Conservation (phyloP, 2,329 filamentous ascomycete species). For the Madurella mycetomatis region DNA sequence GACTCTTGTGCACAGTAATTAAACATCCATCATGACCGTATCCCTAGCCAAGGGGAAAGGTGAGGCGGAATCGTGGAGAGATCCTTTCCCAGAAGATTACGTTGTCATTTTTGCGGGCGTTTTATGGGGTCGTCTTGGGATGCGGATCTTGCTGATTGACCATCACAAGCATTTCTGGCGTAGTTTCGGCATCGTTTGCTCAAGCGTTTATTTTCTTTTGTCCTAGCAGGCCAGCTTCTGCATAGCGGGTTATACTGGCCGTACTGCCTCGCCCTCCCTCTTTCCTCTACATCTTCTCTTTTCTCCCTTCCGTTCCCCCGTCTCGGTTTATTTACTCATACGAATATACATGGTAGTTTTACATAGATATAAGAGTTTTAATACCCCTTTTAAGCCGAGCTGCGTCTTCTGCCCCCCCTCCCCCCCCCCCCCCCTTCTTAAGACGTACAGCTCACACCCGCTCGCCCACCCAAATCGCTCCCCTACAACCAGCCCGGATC, state of each 20-base stretch:
- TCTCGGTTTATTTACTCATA: not conserved
- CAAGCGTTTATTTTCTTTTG: not conserved
- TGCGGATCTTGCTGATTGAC: not conserved
- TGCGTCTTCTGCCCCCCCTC: no score
- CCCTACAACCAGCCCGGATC: constrained; percentile 84
- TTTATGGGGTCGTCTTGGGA: not conserved
- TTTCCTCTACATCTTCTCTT: not conserved
- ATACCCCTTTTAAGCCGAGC: not conserved
- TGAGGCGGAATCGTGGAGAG: not conserved
- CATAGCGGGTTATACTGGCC: not conserved
- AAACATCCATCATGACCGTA: not conserved
- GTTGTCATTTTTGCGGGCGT: not conserved
- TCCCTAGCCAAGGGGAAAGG: not conserved
- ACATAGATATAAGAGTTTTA: not conserved
- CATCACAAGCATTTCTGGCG: not conserved
- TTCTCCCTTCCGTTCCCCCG: not conserved
- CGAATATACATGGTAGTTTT: constrained; percentile 2
- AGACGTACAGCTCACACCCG: constrained; percentile 35
- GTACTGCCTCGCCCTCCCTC: not conserved
- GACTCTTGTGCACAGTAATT: constrained; percentile 11
- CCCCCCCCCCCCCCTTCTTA: not conserved
- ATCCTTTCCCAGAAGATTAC: not conserved
- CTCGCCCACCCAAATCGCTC: constrained; percentile 90
- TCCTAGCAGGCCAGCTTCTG: not conserved
- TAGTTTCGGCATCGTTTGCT: not conserved